These are phyloP conservation scores for Fraxinus dipetala DNA, from an alignment of 305 asterid species.

Conservation along the genomic window DNA sequence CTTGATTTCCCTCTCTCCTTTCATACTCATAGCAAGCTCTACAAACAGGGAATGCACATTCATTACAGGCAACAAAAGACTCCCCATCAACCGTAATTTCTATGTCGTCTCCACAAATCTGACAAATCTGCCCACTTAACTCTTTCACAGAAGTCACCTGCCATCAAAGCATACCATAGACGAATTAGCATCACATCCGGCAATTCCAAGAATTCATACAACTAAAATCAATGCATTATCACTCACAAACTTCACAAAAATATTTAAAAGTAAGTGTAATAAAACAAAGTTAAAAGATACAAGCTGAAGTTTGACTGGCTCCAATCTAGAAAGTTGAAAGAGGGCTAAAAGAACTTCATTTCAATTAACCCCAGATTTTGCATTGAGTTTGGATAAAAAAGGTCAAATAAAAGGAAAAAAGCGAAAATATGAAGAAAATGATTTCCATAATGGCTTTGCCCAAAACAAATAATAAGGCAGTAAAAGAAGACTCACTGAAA, in stretches of 20 bases:
- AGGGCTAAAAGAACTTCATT: constrained; percentile 18
- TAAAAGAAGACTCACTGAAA: constrained; percentile 14
- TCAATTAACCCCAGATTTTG: constrained; percentile 17
- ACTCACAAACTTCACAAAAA: not conserved
- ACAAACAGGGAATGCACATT: constrained; percentile 54
- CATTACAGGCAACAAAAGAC: constrained; percentile 54
- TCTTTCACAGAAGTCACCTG: constrained; percentile 59
- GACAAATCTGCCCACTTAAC: constrained; percentile 47
- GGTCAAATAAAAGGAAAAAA: not conserved
- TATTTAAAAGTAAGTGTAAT: not conserved
- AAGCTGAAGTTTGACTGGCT: constrained; percentile 12
- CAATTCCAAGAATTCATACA: not conserved
- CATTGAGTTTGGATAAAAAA: not conserved
- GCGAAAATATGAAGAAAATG: not conserved
- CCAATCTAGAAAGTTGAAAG: constrained; percentile 8
- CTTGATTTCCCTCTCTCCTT: constrained; percentile 50
- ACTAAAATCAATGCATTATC: not conserved
- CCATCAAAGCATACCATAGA: constrained; percentile 9
- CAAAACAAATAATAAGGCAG: not conserved
- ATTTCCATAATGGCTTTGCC: not conserved
- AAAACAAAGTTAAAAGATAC: constrained; percentile 7
- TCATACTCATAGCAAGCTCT: constrained; percentile 51
- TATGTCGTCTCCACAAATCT: constrained; percentile 52
- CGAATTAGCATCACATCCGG: constrained; percentile 24
- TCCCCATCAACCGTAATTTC: constrained; percentile 45